Evolutionary conservation across 2,329 filamentous ascomycete genomes (phyloP).

Genomic region (Fusarium palustre): DNA sequence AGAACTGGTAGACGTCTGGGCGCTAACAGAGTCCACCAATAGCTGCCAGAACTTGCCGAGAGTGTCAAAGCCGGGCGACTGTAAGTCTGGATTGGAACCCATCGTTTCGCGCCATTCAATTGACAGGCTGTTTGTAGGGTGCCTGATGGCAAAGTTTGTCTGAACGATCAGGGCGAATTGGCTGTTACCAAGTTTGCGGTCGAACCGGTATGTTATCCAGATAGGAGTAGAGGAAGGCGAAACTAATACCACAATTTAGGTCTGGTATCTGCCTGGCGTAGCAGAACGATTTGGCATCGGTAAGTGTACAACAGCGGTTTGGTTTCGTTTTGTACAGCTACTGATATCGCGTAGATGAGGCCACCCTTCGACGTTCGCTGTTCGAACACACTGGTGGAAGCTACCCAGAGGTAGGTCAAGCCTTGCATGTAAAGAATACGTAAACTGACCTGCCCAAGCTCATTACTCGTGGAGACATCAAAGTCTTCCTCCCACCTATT

Average conservation of each 20-base stretch:
- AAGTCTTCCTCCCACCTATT: constrained; percentile 94
- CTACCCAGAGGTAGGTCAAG: constrained; percentile 77
- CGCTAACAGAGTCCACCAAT: constrained; percentile 12
- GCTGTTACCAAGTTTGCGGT: constrained; percentile 97
- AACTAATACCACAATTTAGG: constrained; percentile 49
- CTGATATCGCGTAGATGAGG: constrained; percentile 73
- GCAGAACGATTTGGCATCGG: constrained; percentile 93
- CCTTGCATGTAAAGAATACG: background rate
- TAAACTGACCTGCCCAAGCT: constrained; percentile 60
- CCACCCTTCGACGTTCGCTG: constrained; percentile 82
- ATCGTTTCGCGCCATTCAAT: background rate
- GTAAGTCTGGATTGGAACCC: constrained; percentile 49
- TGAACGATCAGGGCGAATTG: constrained; percentile 87
- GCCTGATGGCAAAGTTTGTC: constrained; percentile 87
- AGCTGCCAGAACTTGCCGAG: constrained; percentile 91
- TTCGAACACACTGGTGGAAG: constrained; percentile 97
- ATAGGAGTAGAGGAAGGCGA: background rate
- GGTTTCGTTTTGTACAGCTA: background rate
- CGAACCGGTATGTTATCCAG: constrained; percentile 76
- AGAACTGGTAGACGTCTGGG: background rate
- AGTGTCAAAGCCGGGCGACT: constrained; percentile 85
- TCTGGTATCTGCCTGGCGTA: constrained; percentile 87
- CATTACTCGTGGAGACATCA: constrained; percentile 94
- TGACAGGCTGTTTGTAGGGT: constrained; percentile 53
- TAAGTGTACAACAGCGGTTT: constrained; percentile 51